Conservation (phyloP, 805 yeast genomes). For the Zygoascus flipseniorum region DNA sequence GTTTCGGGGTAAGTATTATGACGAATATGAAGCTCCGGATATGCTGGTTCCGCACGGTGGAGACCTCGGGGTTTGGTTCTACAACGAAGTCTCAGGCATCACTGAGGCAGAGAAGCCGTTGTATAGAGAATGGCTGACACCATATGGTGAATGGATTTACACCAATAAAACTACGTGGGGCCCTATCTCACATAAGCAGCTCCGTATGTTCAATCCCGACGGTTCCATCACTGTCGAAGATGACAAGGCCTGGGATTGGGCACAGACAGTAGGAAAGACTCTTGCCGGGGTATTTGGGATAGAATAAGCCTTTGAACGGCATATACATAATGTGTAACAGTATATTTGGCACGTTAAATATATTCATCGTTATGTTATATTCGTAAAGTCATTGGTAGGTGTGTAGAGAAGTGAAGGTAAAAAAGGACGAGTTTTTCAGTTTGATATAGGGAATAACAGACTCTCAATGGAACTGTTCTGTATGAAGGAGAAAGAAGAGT, state of each 20-base stretch:
- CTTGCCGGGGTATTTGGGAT: background rate
- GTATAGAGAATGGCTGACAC: slow-evolving; percentile 1
- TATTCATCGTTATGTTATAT: too few species aligned
- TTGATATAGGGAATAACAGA: background rate
- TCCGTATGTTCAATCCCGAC: background rate
- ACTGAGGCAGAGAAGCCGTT: slow-evolving; percentile 2
- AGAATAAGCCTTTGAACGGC: background rate
- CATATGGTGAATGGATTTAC: slow-evolving; percentile 2
- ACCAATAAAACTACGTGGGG: background rate
- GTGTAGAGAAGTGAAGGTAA: too few species aligned
- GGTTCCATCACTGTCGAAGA: background rate
- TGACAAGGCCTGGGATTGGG: slow-evolving; percentile 6
- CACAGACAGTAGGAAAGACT: background rate
- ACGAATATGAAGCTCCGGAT: background rate
- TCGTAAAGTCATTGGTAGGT: too few species aligned
- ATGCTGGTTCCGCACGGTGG: slow-evolving; percentile 9
- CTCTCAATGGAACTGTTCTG: slow-evolving; percentile 2
- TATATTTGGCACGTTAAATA: too few species aligned
- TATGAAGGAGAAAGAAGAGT: slow-evolving; percentile 1
- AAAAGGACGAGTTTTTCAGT: too few species aligned
- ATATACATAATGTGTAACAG: too few species aligned
- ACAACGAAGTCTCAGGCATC: slow-evolving; percentile 3
- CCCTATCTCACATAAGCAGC: background rate
- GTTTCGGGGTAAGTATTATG: slow-evolving; percentile 3
- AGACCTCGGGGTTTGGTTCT: slow-evolving; percentile 9